Percentiles rank a stretch among this genome's conserved stretches.
phyloP scores from a whole-genome alignment of 2,329 filamentous ascomycete genomes.

The Xylariales sp. region DNA sequence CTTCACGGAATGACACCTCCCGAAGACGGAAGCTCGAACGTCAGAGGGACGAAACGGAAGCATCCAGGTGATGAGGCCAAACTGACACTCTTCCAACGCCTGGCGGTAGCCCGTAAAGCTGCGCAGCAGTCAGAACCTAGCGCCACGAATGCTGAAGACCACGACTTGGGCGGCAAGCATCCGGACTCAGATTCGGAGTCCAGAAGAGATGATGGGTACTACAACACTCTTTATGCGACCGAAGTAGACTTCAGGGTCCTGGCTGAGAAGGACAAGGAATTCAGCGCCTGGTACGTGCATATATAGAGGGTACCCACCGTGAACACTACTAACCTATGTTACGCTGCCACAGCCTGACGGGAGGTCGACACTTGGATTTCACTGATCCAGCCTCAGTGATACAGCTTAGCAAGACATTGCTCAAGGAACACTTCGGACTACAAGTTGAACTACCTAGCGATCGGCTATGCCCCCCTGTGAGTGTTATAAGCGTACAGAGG shows the following conservation, averaged over 20 bases:
- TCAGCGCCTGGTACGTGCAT: conserved; percentile 15
- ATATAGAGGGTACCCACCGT: too few species aligned
- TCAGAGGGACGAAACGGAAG: conserved; percentile 19
- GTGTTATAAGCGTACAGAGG: too few species aligned
- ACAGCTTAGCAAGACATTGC: conserved; percentile 75
- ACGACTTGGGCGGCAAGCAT: neutral
- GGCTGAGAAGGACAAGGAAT: conserved; percentile 18
- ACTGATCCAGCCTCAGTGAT: conserved; percentile 70
- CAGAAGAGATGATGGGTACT: conserved; percentile 18
- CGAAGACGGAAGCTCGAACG: neutral
- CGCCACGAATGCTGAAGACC: neutral
- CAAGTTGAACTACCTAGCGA: conserved; percentile 67
- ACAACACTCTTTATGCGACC: conserved; percentile 18
- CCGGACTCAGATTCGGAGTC: neutral
- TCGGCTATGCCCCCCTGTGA: conserved; percentile 79
- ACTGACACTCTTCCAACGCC: conserved; percentile 3
- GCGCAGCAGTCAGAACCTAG: neutral
- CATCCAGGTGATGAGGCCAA: conserved; percentile 15
- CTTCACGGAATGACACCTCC: neutral
- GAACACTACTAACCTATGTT: too few species aligned
- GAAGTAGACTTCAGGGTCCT: conserved; percentile 21
- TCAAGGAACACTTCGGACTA: conserved; percentile 72
- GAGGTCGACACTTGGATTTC: conserved; percentile 63
- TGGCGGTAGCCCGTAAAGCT: neutral
- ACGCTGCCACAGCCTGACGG: conserved; percentile 20